These are phyloP conservation scores for Forsythia suspensa DNA, from an alignment of 257 asterid genomes.

Conservation along the genomic window DNA sequence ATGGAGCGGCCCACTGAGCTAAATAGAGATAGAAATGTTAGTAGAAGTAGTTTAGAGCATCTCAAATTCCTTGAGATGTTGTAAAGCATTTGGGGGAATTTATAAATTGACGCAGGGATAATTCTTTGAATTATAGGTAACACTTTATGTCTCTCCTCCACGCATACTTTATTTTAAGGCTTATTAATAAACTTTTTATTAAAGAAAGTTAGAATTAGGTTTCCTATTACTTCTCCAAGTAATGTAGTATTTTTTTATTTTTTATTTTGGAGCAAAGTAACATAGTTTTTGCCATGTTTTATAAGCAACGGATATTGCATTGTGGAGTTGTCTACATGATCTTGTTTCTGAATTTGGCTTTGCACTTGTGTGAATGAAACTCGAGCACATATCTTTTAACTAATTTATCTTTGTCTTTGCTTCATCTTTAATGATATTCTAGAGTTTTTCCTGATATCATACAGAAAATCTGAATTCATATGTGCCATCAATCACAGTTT, in stretches of 20 bases:
- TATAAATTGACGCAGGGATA: neutral
- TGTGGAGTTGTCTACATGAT: neutral
- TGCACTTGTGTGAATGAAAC: neutral
- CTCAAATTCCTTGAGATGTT: neutral
- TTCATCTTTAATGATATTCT: neutral
- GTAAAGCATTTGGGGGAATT: neutral
- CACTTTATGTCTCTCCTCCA: neutral
- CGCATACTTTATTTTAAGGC: neutral
- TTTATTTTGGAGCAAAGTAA: neutral
- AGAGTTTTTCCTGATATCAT: neutral
- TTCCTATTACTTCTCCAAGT: neutral
- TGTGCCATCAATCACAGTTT: neutral
- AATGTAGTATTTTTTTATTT: neutral
- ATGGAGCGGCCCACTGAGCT: neutral
- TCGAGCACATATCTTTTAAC: neutral
- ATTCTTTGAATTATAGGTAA: neutral
- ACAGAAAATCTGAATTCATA: constrained; percentile 8
- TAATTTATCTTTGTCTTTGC: neutral
- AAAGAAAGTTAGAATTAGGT: neutral
- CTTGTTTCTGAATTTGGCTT: neutral
- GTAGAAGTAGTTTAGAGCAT: neutral
- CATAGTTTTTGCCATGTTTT: neutral
- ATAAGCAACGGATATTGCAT: neutral
- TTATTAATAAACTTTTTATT: neutral
- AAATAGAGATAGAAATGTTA: neutral